Base-by-base conservation (phyloP, 2,329 filamentous ascomycete species). In the Neoascochyta sp. region DNA sequence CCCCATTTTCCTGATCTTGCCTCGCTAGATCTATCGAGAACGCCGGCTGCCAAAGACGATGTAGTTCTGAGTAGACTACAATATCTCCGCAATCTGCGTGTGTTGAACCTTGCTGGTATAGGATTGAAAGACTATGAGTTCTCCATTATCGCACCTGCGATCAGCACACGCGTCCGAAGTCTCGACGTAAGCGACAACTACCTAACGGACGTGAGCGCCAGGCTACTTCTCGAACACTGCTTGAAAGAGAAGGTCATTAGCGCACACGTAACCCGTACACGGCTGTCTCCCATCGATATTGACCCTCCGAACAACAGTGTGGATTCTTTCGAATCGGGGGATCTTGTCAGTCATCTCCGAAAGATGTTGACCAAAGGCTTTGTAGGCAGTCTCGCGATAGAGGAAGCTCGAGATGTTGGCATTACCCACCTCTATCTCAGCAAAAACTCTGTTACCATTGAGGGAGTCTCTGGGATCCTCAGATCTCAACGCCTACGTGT, bases 391-490 rank as follows among this genome's bases (percentile, higher is more conserved):
- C 67, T 76, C 16, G 69, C 72, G 20, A 69, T 79, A 16, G 75
- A 80, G 43, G 69, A 76, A 41, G 61, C 72, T 1, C 66, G 71
- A 13, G 65, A 72, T 44, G 60, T 64, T 7, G 77, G 77, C 3
- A 68, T 80, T 20, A 80, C 76, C 0, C 76, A 81, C 57, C 58
- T 81, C 3, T 78, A 76, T 45, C 66, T 80, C 9, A 67, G 75
- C 3, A 67, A 68, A 6, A 81, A 80, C 34, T 45, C 60, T 3
- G 51, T 80, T 4, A 76, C 73, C 1, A 67, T 75, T 1, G 74
- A 78, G 49, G 75, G 74, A 1, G 57, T 75, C 5, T 72, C 70
- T 3, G 70, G 68, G 10, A 59, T 80, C 4, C 46, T 79, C 8
- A 59, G 68, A 27, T 74, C 74, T 6, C 63, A 60, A 29, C 63